Percentiles rank a stretch among this genome's conserved stretches.
phyloP scores from a whole-genome alignment of 129 eudicot genomes.

The Artemisia argyi region DNA sequence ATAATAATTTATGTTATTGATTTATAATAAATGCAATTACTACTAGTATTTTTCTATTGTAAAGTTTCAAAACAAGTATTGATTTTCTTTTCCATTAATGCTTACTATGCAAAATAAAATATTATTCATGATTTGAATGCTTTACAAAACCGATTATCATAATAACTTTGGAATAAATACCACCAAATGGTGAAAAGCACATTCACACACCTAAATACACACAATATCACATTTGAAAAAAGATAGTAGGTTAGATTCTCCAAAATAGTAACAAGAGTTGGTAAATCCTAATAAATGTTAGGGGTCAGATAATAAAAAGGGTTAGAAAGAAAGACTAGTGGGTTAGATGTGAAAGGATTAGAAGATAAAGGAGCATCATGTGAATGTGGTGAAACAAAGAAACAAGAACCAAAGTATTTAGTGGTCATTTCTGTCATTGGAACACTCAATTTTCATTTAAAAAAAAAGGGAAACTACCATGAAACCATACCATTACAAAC shows the following conservation, averaged over 20 bases:
- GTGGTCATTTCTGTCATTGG: conserved; percentile 32
- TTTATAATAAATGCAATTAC: conserved; percentile 2
- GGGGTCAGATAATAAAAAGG: background rate
- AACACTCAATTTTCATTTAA: background rate
- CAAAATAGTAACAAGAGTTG: conserved; percentile 4
- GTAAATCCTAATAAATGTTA: conserved; percentile 5
- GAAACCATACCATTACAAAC: background rate
- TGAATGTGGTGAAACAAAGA: conserved; percentile 26
- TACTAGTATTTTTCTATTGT: background rate
- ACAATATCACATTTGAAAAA: background rate
- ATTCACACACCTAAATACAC: background rate
- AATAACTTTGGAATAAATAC: no score
- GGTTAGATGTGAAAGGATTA: conserved; percentile 39
- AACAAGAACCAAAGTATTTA: conserved; percentile 23
- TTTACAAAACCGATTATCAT: background rate
- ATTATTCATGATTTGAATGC: background rate
- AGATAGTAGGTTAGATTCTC: conserved; percentile 17
- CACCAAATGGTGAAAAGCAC: background rate
- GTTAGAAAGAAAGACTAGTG: conserved; percentile 37
- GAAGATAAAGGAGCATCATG: conserved; percentile 31
- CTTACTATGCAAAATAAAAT: background rate
- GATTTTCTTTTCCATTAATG: background rate
- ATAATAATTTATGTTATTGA: background rate
- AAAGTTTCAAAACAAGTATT: background rate
- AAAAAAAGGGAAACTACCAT: conserved; percentile 21